Base-by-base conservation (phyloP, 768 basidiomycete genomes). In the Boletus sp. region DNA sequence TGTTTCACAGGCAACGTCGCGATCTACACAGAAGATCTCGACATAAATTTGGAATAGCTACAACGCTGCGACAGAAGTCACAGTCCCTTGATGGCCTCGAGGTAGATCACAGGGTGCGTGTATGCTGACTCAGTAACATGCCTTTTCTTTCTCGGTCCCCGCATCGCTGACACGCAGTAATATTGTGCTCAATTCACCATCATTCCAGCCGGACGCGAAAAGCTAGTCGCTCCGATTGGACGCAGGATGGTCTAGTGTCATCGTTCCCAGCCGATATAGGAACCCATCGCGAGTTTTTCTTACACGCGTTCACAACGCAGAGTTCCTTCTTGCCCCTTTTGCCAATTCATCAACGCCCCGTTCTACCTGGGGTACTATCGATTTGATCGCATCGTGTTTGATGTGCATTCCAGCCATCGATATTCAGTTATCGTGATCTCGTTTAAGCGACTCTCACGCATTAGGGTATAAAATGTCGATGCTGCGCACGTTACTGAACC, bases 311-410 rank as follows among this genome's bases (percentile, higher is more conserved):
- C 43, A 29, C 41, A 50, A 8, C 11, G 37, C 44, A 33, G 48
- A 13, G 7, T 40, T 8, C 48, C 19, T 48, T 47, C 47, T 44
- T 57, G 52, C 57, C 55, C 7, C 15, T 47, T 66, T 57, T 42
- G 50, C 51, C 53, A 30, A 30, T 14, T 29, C 50, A 8, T 51
- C 41, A 33, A 43, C 51, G 32, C 53, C 45, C 51, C 7, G 4
- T 44, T 50, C 38, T 13, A 37, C 9, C 49, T 35, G 40, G 23
- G 39, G 48, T 44, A 19, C 19, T 10, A 53, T 57, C 44, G 55
- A 66, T 53, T n/a, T n/a, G 45, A 37, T 30, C 50, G 51, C 58
- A 67, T 58, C 62, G 56, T 47, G 46, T 47, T 25, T 35, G 47
- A 27, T n/a, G 25, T 34, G 5, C 25, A 17, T 21, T 25, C 38